These are phyloP conservation scores for Clonostachys rosea DNA, from an alignment of 2,329 filamentous ascomycete species.

Conservation along the genomic window DNA sequence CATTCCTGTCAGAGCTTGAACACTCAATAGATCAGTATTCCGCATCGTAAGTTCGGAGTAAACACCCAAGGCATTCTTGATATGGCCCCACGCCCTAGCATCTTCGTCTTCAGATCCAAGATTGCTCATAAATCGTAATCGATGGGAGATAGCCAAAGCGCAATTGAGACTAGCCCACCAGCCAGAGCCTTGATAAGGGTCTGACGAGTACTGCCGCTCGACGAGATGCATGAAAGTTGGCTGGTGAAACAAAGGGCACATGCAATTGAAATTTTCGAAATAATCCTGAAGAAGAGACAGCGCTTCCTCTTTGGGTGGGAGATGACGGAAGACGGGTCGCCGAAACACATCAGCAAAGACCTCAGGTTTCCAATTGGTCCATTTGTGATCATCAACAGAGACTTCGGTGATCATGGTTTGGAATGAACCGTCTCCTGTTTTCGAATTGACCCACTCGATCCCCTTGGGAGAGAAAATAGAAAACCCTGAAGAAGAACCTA, in stretches of 20 bases:
- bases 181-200: conserved; percentile 90
- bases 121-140: conserved; percentile 92
- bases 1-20: conserved; percentile 92
- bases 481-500: conserved; percentile 93
- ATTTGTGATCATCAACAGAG: conserved; percentile 90
- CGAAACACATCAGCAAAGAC: conserved; percentile 91
- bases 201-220: conserved; percentile 85
- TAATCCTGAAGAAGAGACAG: conserved; percentile 86
- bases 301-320: conserved; percentile 84
- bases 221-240: conserved; percentile 98
- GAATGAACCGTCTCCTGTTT: conserved; percentile 93
- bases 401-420: conserved; percentile 90
- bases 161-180: conserved; percentile 99
- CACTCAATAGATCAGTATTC: conserved; percentile 90
- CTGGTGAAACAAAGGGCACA: conserved; percentile 96
- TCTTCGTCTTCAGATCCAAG: conserved; percentile 87
- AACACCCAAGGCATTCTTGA: conserved; percentile 95
- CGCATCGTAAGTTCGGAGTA: conserved; percentile 91
- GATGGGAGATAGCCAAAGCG: conserved; percentile 86
- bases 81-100: conserved; percentile 87
- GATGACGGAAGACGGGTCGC: conserved; percentile 73
- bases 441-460: conserved; percentile 97
- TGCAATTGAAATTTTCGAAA: conserved; percentile 98
- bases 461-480: conserved; percentile 98
- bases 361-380: conserved; percentile 97